Evolutionary conservation across 1,139 yeast species (phyloP), one percentile per base, ranked within the genome.

Genomic region (Candida glucosophila): DNA sequence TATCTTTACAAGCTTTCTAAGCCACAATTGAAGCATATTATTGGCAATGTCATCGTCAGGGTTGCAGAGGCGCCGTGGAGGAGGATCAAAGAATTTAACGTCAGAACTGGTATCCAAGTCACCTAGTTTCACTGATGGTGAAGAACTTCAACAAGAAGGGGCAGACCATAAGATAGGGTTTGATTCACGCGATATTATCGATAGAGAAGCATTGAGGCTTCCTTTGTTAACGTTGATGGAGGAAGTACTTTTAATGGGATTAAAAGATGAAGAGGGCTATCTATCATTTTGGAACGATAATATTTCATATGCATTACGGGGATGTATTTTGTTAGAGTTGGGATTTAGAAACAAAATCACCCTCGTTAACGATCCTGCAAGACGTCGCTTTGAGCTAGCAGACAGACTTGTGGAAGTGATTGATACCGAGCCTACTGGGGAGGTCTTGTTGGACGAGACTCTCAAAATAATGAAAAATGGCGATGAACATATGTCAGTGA

Each of bases 211-310:
- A 24, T 50, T 56, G 30, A 60, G 58, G 27, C 49, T 59, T 12
- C 97, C 98, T 1, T 61, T 74, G 26, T 65, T 90, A 41, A 92
- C 98, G 2, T 58, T 90, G 40, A 86, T 90, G 96, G 99, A 90
- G 54, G 98, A 90, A 52, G 95, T 90, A 6, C 59, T 90, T 34
- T 66, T 90, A 36, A 73, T 90, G 59, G 99, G 98, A 2, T 67
- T 90, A 38, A 88, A 90, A 49, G 98, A 90, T 52, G 80, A 81
- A 43, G 97, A 90, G 54, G 98, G 98, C 5, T 86, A 88, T 52
- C 65, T 90, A 31, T 85, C 96, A 13, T 90, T 90, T 55, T 90
- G 98, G 98, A 92, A 90, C 52, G 99, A 90, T 54, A 88, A 85
- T 52, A 88, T 90, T 31, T 85, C 96, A 15, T 92, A 90, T 55